A percentile compares a stretch with the other conserved stretches of the same genome.
Evolutionary conservation across 1,139 yeast genomes (phyloP).

Genomic region (Lodderomyces oxycetoniae): DNA sequence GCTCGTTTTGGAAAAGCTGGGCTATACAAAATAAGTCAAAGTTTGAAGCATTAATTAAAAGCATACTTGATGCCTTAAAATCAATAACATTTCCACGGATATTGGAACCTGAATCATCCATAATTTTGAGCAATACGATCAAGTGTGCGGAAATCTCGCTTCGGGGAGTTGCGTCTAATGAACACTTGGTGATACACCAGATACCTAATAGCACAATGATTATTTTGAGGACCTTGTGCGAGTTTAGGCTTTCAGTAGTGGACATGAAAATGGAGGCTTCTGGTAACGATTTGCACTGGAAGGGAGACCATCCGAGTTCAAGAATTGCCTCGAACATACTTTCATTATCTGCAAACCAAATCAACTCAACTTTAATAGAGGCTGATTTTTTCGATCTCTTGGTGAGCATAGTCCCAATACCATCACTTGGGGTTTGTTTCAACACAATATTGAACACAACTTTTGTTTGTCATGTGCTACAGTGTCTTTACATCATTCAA

Average conservation of each 20-base stretch:
- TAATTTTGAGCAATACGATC: slow-evolving; percentile 49
- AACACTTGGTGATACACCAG: slow-evolving; percentile 47
- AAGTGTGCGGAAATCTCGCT: slow-evolving; percentile 62
- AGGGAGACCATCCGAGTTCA: slow-evolving; percentile 28
- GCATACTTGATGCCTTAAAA: slow-evolving; percentile 20
- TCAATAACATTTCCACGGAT: slow-evolving; percentile 38
- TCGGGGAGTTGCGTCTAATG: slow-evolving; percentile 47
- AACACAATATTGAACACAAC: slow-evolving; percentile 40
- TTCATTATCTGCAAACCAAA: slow-evolving; percentile 24
- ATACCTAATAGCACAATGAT: slow-evolving; percentile 57
- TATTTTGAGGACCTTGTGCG: slow-evolving; percentile 51
- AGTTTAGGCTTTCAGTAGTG: slow-evolving; percentile 35
- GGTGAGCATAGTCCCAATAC: slow-evolving; percentile 45
- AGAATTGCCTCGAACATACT: slow-evolving; percentile 34
- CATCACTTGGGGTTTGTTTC: slow-evolving; percentile 33
- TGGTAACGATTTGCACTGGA: slow-evolving; percentile 14
- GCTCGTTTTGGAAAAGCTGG: neutral
- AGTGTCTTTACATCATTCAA: slow-evolving; percentile 24
- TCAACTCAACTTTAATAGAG: slow-evolving; percentile 31
- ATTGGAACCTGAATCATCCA: slow-evolving; percentile 33
- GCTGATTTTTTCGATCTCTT: slow-evolving; percentile 52
- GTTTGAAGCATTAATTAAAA: neutral
- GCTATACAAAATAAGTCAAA: neutral
- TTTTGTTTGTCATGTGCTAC: slow-evolving; percentile 37
- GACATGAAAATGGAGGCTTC: slow-evolving; percentile 29